phyloP scores from a whole-genome alignment of 2,329 filamentous ascomycete genomes.

The Cordyceps pruinosa region DNA sequence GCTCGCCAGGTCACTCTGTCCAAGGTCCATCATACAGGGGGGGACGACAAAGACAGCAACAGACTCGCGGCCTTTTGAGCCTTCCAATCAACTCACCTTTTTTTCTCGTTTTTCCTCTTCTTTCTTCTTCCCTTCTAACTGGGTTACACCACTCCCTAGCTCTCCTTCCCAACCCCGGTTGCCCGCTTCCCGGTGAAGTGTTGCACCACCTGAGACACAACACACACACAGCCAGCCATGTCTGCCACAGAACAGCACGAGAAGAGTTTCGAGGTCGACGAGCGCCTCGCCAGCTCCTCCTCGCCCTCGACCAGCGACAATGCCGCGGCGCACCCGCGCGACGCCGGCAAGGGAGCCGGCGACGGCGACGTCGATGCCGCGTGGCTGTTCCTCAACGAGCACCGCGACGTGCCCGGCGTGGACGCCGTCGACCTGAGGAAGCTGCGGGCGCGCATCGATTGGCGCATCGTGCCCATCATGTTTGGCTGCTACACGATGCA shows the following conservation, averaged over 20 bases:
- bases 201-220: background rate
- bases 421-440: conserved; percentile 15
- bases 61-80: background rate
- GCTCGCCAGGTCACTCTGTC: too few relatives aligned
- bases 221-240: background rate
- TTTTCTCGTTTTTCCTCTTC: background rate
- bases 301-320: conserved; percentile 14
- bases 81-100: background rate
- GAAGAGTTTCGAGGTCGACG: conserved; percentile 18
- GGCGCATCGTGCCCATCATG: conserved; percentile 17
- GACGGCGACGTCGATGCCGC: conserved; percentile 27
- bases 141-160: background rate
- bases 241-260: conserved; percentile 21
- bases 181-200: background rate
- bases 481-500: conserved; percentile 15
- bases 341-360: too few relatives aligned
- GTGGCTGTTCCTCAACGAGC: conserved; percentile 29
- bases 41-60: background rate
- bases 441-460: conserved; percentile 17
- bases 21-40: background rate
- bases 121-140: background rate
- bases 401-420: conserved; percentile 24
- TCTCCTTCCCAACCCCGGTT: background rate
- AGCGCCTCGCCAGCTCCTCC: conserved; percentile 15
- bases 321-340: conserved; percentile 8